Evolutionary conservation across 2,329 filamentous ascomycete species (phyloP).

Genomic region (Bipolaris sorokiniana): DNA sequence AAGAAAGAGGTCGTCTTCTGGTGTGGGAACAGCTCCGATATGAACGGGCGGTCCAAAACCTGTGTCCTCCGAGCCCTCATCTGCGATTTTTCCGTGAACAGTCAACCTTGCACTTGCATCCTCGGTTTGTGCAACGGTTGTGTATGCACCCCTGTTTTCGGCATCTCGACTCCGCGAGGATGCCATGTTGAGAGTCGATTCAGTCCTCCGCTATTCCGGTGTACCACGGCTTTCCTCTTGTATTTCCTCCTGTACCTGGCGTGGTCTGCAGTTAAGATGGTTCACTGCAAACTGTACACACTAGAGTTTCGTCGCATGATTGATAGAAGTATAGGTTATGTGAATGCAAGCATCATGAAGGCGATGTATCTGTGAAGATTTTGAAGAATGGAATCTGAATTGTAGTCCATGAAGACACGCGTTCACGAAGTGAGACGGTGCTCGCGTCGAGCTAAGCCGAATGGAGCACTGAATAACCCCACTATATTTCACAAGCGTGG

Average conservation of each 20-base stretch:
- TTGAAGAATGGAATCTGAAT: neutral
- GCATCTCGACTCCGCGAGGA: conserved; percentile 25
- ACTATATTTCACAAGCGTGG: neutral
- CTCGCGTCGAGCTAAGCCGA: conserved; percentile 10
- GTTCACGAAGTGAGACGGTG: conserved; percentile 15
- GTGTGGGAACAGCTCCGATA: conserved; percentile 33
- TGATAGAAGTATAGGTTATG: neutral
- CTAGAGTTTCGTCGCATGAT: neutral
- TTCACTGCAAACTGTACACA: neutral
- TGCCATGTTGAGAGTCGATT: conserved; percentile 19
- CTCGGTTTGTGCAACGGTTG: conserved; percentile 42
- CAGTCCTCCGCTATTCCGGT: neutral
- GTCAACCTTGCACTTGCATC: conserved; percentile 25
- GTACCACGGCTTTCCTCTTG: neutral
- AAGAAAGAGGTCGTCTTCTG: conserved; percentile 34
- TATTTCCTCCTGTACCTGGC: neutral
- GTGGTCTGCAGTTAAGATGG: neutral
- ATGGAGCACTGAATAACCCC: conserved; percentile 21
- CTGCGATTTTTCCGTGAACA: conserved; percentile 18
- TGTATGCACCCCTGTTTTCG: conserved; percentile 37
- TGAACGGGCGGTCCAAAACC: conserved; percentile 15
- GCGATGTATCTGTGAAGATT: neutral
- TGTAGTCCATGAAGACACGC: conserved; percentile 15
- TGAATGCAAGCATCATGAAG: neutral
- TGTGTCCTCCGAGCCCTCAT: conserved; percentile 5